Percentiles rank a stretch among this genome's conserved stretches.
These are phyloP conservation scores for Cardamine resedifolia DNA, from an alignment of 345 rosid genomes.

Conservation along the genomic window DNA sequence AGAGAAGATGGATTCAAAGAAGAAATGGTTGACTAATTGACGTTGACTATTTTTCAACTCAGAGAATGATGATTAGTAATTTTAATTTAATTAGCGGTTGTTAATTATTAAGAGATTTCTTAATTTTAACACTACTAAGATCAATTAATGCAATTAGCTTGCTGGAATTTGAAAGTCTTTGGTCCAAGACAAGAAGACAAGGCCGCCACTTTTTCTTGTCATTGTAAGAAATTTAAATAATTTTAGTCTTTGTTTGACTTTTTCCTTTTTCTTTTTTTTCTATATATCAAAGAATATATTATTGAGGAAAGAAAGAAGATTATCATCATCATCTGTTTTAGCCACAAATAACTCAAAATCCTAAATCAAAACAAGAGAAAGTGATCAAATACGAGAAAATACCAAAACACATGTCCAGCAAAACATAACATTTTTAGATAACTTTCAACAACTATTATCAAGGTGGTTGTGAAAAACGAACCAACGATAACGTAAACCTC, in stretches of 20 bases:
- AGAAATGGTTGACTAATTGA: conserved; percentile 16
- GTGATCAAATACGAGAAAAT: too few relatives aligned
- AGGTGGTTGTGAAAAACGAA: too few relatives aligned
- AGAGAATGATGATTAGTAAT: conserved; percentile 11
- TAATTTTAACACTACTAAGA: neutral
- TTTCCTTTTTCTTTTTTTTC: too few relatives aligned
- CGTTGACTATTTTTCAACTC: conserved; percentile 31
- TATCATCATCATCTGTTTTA: too few relatives aligned
- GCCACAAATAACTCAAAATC: too few relatives aligned
- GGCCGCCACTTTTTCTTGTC: neutral
- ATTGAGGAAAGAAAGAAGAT: too few relatives aligned
- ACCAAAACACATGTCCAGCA: too few relatives aligned
- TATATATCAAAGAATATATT: too few relatives aligned
- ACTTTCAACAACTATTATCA: too few relatives aligned
- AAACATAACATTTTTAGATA: too few relatives aligned
- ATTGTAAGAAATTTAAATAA: neutral
- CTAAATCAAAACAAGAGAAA: too few relatives aligned
- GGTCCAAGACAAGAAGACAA: conserved; percentile 1
- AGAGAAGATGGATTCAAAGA: conserved; percentile 12
- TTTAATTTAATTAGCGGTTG: neutral
- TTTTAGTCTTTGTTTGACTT: neutral
- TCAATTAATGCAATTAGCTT: neutral
- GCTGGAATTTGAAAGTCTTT: conserved; percentile 12
- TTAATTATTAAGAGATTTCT: neutral
- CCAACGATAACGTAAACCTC: too few relatives aligned